phyloP scores from a whole-genome alignment of 1,139 yeast species.

The Geotrichum fermentans region DNA sequence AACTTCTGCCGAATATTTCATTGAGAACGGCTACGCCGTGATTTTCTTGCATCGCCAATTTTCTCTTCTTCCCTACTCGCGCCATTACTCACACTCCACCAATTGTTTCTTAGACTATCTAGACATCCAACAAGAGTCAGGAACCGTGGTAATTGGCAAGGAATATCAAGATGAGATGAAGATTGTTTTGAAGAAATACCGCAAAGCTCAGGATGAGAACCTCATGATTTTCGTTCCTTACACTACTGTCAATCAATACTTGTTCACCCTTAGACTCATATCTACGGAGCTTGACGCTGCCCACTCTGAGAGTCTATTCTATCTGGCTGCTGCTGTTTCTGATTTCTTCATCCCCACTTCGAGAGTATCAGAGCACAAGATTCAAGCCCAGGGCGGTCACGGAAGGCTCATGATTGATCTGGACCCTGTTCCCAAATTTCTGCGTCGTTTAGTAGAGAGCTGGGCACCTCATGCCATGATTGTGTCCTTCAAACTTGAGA shows the following conservation, averaged over 20 bases:
- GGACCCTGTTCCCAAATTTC: conserved; percentile 94
- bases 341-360: conserved; percentile 90
- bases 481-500: conserved; percentile 89
- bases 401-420: conserved; percentile 76
- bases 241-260: conserved; percentile 91
- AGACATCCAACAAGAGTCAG: conserved; percentile 36
- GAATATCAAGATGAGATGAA: conserved; percentile 61
- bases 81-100: conserved; percentile 82
- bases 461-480: conserved; percentile 98
- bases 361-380: conserved; percentile 85
- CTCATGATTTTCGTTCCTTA: conserved; percentile 71
- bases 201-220: conserved; percentile 53
- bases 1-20: conserved; percentile 85
- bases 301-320: conserved; percentile 49
- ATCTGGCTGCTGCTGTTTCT: conserved; percentile 94
- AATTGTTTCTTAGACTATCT: conserved; percentile 82
- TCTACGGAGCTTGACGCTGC: conserved; percentile 53
- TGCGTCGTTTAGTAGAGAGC: conserved; percentile 77
- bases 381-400: conserved; percentile 66
- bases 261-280: conserved; percentile 70
- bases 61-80: conserved; percentile 82
- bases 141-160: conserved; percentile 47
- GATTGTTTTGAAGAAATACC: conserved; percentile 61
- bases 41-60: conserved; percentile 89
- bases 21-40: conserved; percentile 83